These are phyloP conservation scores for Dionaea muscipula DNA, from an alignment of 179 eudicot species.

Conservation along the genomic window DNA sequence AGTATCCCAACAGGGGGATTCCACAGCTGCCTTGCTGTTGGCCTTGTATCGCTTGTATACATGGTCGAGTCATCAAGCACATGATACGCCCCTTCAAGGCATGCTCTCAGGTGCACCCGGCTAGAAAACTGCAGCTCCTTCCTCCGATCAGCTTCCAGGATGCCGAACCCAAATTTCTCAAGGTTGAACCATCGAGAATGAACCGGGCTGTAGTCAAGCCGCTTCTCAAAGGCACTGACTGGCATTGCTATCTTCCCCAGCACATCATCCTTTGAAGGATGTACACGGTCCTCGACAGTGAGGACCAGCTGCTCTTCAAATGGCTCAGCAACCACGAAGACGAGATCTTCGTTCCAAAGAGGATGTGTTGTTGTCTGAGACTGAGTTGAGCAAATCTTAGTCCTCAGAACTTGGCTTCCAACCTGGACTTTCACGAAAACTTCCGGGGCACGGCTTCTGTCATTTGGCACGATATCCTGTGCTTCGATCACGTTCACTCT, in stretches of 20 bases:
- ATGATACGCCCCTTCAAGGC: constrained; percentile 82
- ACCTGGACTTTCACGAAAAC: constrained; percentile 64
- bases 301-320: constrained; percentile 59
- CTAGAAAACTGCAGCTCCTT: constrained; percentile 70
- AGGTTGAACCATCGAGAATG: constrained; percentile 73
- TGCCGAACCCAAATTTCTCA: constrained; percentile 63
- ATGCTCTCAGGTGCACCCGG: constrained; percentile 58
- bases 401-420: constrained; percentile 52
- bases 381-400: constrained; percentile 34
- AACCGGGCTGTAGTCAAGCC: constrained; percentile 54
- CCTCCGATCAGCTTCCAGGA: constrained; percentile 50
- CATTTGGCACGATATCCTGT: constrained; percentile 32
- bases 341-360: constrained; percentile 74
- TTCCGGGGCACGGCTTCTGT: constrained; percentile 28
- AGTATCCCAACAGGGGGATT: constrained; percentile 73
- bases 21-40: constrained; percentile 76
- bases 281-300: constrained; percentile 42
- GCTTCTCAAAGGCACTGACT: constrained; percentile 38
- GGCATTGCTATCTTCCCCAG: constrained; percentile 47
- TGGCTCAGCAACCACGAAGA: constrained; percentile 85
- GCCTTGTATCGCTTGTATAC: constrained; percentile 71
- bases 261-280: constrained; percentile 44
- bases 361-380: constrained; percentile 60
- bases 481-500: constrained; percentile 37
- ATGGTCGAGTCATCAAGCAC: constrained; percentile 79